Percentiles rank a stretch among this genome's conserved stretches.
These are phyloP conservation scores for Gossypium trilobum DNA, from an alignment of 441 rosid genomes.

Conservation along the genomic window DNA sequence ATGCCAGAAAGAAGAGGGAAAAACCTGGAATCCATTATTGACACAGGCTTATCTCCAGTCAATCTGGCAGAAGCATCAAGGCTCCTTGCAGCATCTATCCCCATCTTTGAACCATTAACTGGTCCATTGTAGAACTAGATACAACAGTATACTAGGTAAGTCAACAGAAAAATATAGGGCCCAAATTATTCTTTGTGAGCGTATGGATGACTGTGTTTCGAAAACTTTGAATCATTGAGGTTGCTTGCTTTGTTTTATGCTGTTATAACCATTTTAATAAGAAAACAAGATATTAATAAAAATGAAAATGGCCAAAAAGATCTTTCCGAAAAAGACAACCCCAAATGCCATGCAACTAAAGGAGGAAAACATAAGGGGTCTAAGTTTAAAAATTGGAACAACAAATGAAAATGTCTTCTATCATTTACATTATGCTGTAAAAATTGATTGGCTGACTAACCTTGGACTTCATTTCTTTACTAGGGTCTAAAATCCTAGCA, in stretches of 20 bases:
- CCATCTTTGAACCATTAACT: conserved; percentile 35
- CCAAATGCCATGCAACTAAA: background rate
- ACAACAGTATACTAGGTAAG: conserved; percentile 19
- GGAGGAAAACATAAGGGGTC: background rate
- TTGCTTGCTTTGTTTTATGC: background rate
- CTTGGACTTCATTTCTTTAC: conserved; percentile 63
- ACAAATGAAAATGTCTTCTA: background rate
- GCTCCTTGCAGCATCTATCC: conserved; percentile 19
- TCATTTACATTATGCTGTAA: background rate
- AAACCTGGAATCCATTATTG: conserved; percentile 36
- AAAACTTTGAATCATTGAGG: background rate
- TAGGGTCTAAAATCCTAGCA: conserved; percentile 57
- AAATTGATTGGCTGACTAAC: conserved; percentile 35
- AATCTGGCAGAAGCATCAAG: conserved; percentile 18
- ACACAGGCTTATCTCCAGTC: conserved; percentile 10
- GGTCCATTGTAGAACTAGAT: conserved; percentile 55
- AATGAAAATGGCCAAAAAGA: background rate
- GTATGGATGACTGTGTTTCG: background rate
- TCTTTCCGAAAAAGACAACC: background rate
- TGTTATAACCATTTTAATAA: background rate
- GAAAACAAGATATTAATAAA: background rate
- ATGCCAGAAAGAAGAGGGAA: background rate
- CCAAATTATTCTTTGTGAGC: background rate
- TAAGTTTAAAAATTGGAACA: background rate
- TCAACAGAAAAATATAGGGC: background rate